These are phyloP conservation scores for Scolecobasidium constrictum DNA, from an alignment of 2,329 filamentous ascomycete genomes.

Conservation along the genomic window DNA sequence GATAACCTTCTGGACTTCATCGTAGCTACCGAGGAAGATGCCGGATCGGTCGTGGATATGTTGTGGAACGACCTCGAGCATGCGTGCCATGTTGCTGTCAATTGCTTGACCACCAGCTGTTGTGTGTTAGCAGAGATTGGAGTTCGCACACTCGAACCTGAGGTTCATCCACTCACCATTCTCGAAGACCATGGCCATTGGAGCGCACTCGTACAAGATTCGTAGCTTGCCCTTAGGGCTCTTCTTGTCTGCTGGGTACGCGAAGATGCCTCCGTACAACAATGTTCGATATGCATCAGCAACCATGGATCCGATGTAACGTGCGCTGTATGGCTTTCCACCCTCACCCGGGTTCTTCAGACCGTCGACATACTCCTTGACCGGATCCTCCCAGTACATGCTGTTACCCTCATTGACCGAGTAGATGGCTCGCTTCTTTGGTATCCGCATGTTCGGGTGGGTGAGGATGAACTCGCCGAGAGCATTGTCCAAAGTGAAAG, in stretches of 20 bases:
- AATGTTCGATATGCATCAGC: slow-evolving; percentile 94
- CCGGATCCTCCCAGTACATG: slow-evolving; percentile 85
- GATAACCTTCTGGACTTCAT: slow-evolving; percentile 95
- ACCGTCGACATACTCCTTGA: slow-evolving; percentile 78
- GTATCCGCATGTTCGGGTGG: slow-evolving; percentile 87
- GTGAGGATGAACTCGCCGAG: slow-evolving; percentile 98
- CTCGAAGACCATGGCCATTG: slow-evolving; percentile 98
- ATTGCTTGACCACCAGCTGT: slow-evolving; percentile 83
- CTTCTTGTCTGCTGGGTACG: slow-evolving; percentile 96
- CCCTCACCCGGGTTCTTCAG: slow-evolving; percentile 67
- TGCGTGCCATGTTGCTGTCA: slow-evolving; percentile 80
- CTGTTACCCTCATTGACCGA: slow-evolving; percentile 98
- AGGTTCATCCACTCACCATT: slow-evolving; percentile 88
- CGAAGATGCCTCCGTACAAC: slow-evolving; percentile 92
- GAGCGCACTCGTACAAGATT: slow-evolving; percentile 95
- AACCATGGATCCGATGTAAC: slow-evolving; percentile 98
- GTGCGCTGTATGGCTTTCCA: slow-evolving; percentile 83
- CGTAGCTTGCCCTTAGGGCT: slow-evolving; percentile 95
- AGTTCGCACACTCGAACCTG: no score
- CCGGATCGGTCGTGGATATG: slow-evolving; percentile 92
- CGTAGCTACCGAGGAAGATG: slow-evolving; percentile 90
- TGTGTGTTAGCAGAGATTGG: slow-evolving; percentile 2
- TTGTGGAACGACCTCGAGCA: slow-evolving; percentile 82
- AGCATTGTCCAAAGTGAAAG: slow-evolving; percentile 93
- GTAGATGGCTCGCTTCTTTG: slow-evolving; percentile 75